Evolutionary conservation across 768 basidiomycete genomes (phyloP), one percentile per base, ranked within the genome.

Genomic region (Trametes gibbosa): DNA sequence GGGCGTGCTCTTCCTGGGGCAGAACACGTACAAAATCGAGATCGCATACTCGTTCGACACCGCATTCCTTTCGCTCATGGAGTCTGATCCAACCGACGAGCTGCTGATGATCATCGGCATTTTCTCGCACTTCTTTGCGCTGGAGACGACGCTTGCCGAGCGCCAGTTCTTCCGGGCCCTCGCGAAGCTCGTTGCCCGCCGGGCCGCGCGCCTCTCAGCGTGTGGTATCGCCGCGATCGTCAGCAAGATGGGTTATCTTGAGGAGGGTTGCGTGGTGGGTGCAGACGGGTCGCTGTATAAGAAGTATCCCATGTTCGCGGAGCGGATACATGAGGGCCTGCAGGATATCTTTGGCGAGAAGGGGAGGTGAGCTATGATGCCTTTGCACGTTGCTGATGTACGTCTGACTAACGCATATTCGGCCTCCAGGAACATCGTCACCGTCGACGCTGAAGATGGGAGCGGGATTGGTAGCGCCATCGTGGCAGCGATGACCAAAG

Each of bases 21-120:
- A 99, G 75, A 93, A 96, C 72, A 97, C 96, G 1, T 98, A 98
- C 83, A 98, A 98, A 79, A 84, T 99, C 39, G 95, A 98, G 75
- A 91, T 83, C 64, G 84, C 94, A 19, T 95, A 95, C 71, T 87
- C 83, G 27, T 87, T 99, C 67, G 96, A 99, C 73, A 99, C 97
- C 2, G 95, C 96, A 1, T 98, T 98, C 79, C 77, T 99, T 61
- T 95, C 93, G 41, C 79, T 98, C 43, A 97, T 99, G 89, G 96
- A 98, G 76, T 91, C 87, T 67, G 96, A 98, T 74, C 87, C 91
- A 1, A 99, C 96, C 27, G 96, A 98, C 68, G 96, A 99, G 68
- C 84, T 96, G 46, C 82, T 98, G 50, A 97, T 96, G 85, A 85
- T 95, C 70, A 92, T 97, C 68, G 96, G 96, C 47, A 93, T 99